Evolutionary conservation across 2,329 filamentous ascomycete species (phyloP).

Genomic region (Penicillium italicum): DNA sequence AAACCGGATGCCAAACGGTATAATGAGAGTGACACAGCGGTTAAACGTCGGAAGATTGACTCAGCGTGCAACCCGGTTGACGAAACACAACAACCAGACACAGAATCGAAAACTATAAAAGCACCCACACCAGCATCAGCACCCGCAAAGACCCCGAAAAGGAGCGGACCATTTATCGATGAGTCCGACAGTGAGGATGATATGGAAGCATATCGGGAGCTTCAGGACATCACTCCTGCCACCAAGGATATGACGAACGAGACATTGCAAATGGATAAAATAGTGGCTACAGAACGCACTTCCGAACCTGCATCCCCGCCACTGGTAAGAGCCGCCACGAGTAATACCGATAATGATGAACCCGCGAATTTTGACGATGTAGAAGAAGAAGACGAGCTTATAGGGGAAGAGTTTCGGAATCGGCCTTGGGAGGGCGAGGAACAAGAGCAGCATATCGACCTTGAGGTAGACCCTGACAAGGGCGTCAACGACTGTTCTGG

Average conservation of each 20-base stretch:
- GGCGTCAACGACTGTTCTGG: constrained; percentile 26
- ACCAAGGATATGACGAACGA: neutral
- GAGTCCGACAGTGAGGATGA: constrained; percentile 55
- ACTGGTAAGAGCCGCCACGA: constrained; percentile 51
- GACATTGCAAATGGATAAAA: constrained; percentile 7
- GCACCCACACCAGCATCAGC: neutral
- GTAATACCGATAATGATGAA: constrained; percentile 45
- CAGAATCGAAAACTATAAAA: constrained; percentile 1
- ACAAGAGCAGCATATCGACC: constrained; percentile 26
- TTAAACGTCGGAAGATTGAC: constrained; percentile 36
- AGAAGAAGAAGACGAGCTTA: constrained; percentile 61
- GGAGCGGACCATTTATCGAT: constrained; percentile 41
- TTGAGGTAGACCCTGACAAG: constrained; percentile 19
- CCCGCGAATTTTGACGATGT: constrained; percentile 56
- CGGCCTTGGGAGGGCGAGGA: constrained; percentile 58
- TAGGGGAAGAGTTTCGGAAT: constrained; percentile 62
- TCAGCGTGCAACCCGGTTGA: constrained; percentile 1
- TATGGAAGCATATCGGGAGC: constrained; percentile 25
- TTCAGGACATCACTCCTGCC: constrained; percentile 10
- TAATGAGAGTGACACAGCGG: constrained; percentile 31
- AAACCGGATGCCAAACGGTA: constrained; percentile 22
- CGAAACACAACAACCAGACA: neutral
- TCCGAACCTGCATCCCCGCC: constrained; percentile 33
- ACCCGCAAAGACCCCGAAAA: constrained; percentile 11
- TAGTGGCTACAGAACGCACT: constrained; percentile 14